Evolutionary conservation across 169 alveolate genomes (phyloP).

Genomic region (Plasmodium cynomolgi): DNA sequence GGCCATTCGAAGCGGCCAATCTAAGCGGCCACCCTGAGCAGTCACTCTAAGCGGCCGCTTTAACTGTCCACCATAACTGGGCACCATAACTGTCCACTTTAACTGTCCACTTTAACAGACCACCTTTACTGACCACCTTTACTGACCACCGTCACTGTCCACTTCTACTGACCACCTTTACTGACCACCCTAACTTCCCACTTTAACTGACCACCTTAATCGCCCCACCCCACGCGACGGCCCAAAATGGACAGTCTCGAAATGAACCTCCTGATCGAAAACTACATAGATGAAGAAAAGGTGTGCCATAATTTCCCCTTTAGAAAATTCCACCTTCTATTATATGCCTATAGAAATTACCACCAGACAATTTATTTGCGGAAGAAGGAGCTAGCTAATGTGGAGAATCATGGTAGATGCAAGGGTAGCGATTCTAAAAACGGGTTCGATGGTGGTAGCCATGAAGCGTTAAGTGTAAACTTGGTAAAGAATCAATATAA

Average conservation of each 20-base stretch:
- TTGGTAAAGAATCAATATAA: conserved; percentile 25
- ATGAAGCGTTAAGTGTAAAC: background rate
- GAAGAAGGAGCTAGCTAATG: conserved; percentile 3
- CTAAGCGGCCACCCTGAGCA: background rate
- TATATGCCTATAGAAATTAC: conserved; percentile 55
- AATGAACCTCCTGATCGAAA: conserved; percentile 32
- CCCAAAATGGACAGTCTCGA: conserved; percentile 40
- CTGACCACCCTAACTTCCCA: no score
- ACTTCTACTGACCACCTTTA: no score
- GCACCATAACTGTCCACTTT: background rate
- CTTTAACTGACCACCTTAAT: background rate
- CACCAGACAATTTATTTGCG: conserved; percentile 14
- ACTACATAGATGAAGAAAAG: conserved; percentile 58
- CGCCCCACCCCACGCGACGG: background rate
- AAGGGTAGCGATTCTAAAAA: background rate
- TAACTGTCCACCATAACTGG: no score
- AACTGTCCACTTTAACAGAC: no score
- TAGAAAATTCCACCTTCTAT: conserved; percentile 10
- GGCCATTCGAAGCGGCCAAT: background rate
- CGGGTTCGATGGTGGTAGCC: background rate
- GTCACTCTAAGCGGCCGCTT: background rate
- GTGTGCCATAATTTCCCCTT: conserved; percentile 41
- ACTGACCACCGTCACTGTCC: background rate
- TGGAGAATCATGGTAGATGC: background rate
- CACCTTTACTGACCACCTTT: no score